Percentiles rank a stretch among this genome's conserved stretches.
Evolutionary conservation across 768 basidiomycete genomes (phyloP).

Genomic region (Hydnomerulius pinastri): DNA sequence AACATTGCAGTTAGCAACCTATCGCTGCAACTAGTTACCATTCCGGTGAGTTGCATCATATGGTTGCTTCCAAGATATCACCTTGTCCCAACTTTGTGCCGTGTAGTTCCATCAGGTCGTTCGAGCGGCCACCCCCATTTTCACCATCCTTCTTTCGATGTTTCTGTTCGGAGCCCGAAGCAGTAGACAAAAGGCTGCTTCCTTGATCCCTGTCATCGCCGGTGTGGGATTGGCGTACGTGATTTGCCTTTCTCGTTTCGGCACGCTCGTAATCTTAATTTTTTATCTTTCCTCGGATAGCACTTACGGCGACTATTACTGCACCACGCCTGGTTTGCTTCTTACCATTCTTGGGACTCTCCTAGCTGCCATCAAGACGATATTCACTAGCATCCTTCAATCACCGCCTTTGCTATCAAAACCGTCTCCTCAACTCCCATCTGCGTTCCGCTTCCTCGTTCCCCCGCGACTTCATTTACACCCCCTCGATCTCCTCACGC

Average conservation of each 20-base stretch:
- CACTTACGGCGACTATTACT: constrained; percentile 95
- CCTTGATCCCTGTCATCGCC: constrained; percentile 80
- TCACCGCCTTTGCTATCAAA: constrained; percentile 32
- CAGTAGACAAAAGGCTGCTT: constrained; percentile 62
- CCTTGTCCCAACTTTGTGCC: not conserved
- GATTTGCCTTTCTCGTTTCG: not conserved
- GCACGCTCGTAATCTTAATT: not conserved
- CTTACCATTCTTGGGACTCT: constrained; percentile 90
- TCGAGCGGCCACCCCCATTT: constrained; percentile 88
- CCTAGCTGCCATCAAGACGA: constrained; percentile 91
- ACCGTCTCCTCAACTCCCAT: constrained; percentile 15
- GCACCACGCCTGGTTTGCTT: constrained; percentile 79
- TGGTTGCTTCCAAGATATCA: not conserved
- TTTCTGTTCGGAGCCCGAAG: constrained; percentile 64
- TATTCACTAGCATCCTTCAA: constrained; percentile 83
- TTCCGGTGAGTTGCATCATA: constrained; percentile 64
- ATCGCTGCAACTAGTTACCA: constrained; percentile 83
- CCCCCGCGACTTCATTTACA: constrained; percentile 49
- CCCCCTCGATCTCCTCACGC: constrained; percentile 83
- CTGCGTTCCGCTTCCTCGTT: constrained; percentile 22
- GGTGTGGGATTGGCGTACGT: constrained; percentile 89
- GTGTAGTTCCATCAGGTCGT: constrained; percentile 95
- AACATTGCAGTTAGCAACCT: constrained; percentile 96
- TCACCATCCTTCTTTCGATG: constrained; percentile 80
- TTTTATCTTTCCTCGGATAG: constrained; percentile 38